Conservation (phyloP, 164 flowering plant species). For the Stephania japonica region DNA sequence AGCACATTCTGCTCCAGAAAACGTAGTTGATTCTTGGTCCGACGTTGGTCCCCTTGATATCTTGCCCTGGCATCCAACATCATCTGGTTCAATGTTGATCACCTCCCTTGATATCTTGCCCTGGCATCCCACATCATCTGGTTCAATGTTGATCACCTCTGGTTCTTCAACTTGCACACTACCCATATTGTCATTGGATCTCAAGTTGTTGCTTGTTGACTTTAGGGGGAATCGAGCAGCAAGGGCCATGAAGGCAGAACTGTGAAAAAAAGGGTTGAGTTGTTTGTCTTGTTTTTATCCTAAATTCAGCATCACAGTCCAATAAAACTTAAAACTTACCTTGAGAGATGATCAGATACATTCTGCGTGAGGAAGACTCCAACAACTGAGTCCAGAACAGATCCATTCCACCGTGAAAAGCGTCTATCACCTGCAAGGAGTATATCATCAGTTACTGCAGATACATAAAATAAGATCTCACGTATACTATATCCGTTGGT, state of each 20-base stretch:
- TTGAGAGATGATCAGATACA: conserved; percentile 60
- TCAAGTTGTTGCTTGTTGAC: conserved; percentile 9
- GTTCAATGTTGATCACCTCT: conserved; percentile 9
- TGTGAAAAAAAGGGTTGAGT: conserved; percentile 14
- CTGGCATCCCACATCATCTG: conserved; percentile 15
- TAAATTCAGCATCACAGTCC: background rate
- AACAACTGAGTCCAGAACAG: conserved; percentile 60
- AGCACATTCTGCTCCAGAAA: conserved; percentile 7
- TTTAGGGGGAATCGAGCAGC: conserved; percentile 44
- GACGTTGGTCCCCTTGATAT: background rate
- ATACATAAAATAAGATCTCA: background rate
- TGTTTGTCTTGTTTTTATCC: background rate
- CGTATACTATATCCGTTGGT: background rate
- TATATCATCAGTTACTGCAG: background rate
- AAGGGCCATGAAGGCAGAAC: conserved; percentile 58
- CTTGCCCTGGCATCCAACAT: conserved; percentile 17
- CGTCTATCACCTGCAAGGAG: conserved; percentile 44
- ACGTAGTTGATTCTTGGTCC: conserved; percentile 9
- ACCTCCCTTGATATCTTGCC: conserved; percentile 11
- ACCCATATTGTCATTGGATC: background rate
- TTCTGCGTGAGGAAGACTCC: conserved; percentile 70
- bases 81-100: conserved; percentile 6
- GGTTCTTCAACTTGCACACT: conserved; percentile 29
- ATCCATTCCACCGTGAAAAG: conserved; percentile 56
- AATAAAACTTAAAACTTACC: conserved; percentile 26